Evolutionary conservation across 306 rosid species (phyloP), one percentile per base, ranked within the genome.

Genomic region (Ammopiptanthus mongolicus): DNA sequence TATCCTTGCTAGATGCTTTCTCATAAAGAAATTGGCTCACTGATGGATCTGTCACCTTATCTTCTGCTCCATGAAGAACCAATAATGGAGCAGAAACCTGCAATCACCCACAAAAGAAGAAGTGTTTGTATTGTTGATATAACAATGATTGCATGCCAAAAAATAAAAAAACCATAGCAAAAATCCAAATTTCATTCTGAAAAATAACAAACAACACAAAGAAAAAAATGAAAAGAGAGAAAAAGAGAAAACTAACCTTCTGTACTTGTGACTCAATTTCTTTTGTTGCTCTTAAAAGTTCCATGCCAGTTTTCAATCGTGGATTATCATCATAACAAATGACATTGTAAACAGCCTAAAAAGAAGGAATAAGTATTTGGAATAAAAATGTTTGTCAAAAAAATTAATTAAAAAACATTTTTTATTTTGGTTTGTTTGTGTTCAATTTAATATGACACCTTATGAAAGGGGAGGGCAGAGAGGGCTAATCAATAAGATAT

Each of bases 31-130:
- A 91, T 71, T 60, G 78, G 80, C 98, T 93, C 78, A 93, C 94
- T 3, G 46, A 25, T 31, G 97, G 98, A 87, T 91, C 97, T 1
- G 93, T 91, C 77, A 93, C 91, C 83, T 76, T 89, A 61, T 93
- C 96, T 22, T 83, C 93, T 39, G 91, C 98, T 57, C 98, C 97
- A 59, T 93, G 98, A 80, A 93, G 91, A 86, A 93, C 69, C 66
- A 93, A 76, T 51, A 93, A 68, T 41, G 98, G 97, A 18, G 89
- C 82, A 18, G 95, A 87, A 44, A 93, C 90, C 95, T 93, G 88
- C 69, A 76, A 80, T 52, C 36, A 29, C 51, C 23, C 71, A 48
- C n/a, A 14, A 5, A 0, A 22, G 15, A 34, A 29, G 42, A 14
- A 63, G n/a, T 8, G 18, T 8, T n/a, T 56, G 34, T 71, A 50